Conservation (phyloP, 805 yeast species). For the Naumovozyma dairenensis region DNA sequence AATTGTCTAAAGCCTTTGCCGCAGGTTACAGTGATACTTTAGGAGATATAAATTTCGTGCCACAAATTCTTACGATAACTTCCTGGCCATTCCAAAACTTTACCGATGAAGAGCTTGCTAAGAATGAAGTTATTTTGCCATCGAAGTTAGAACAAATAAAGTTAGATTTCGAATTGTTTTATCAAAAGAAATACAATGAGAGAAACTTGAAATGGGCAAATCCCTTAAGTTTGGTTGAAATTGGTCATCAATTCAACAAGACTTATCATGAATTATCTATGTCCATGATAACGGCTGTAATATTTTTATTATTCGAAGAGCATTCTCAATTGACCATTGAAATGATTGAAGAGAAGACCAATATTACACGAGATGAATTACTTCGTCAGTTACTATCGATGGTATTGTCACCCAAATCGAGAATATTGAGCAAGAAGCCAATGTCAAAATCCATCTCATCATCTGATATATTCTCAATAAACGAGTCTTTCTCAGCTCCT, state of each 20-base stretch:
- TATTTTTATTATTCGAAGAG: slow-evolving; percentile 64
- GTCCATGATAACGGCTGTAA: slow-evolving; percentile 72
- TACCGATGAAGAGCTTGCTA: slow-evolving; percentile 7
- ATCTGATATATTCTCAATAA: slow-evolving; percentile 56
- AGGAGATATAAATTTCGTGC: slow-evolving; percentile 33
- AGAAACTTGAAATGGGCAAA: slow-evolving; percentile 70
- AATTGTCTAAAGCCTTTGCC: slow-evolving; percentile 14
- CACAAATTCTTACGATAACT: slow-evolving; percentile 48
- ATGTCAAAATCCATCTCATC: slow-evolving; percentile 60
- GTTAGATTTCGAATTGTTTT: slow-evolving; percentile 41
- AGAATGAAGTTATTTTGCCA: slow-evolving; percentile 34
- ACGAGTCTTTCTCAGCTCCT: slow-evolving; percentile 58
- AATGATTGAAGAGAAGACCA: slow-evolving; percentile 56
- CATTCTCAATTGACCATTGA: slow-evolving; percentile 42
- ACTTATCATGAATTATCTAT: slow-evolving; percentile 68
- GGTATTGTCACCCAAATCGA: slow-evolving; percentile 71
- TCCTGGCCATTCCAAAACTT: slow-evolving; percentile 56
- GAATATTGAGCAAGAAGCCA: slow-evolving; percentile 66
- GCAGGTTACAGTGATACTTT: slow-evolving; percentile 5
- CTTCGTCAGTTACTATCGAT: slow-evolving; percentile 72
- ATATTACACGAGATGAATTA: slow-evolving; percentile 65
- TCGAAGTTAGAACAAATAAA: slow-evolving; percentile 34
- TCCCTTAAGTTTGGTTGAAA: slow-evolving; percentile 72
- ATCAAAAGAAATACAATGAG: slow-evolving; percentile 43
- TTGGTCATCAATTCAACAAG: slow-evolving; percentile 58